Conservation (phyloP, 441 rosid genomes). For the Aquilaria agallochum region DNA sequence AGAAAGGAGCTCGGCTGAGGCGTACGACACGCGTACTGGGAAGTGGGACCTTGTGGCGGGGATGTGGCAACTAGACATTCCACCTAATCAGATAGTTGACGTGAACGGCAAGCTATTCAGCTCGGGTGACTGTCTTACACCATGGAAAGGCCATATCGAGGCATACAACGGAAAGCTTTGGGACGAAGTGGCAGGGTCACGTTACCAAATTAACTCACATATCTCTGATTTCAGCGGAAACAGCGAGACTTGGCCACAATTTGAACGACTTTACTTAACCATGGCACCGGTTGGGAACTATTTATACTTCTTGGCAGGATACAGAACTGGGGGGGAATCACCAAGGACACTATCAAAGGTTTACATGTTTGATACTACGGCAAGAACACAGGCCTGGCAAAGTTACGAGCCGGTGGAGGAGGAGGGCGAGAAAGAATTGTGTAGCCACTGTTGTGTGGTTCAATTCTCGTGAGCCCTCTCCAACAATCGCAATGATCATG, state of each 20-base stretch:
- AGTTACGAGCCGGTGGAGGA: slow-evolving; percentile 34
- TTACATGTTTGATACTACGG: slow-evolving; percentile 34
- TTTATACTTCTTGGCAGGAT: slow-evolving; percentile 43
- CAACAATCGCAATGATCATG: not conserved
- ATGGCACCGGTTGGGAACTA: slow-evolving; percentile 48
- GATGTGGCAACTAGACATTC: slow-evolving; percentile 62
- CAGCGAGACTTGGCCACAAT: slow-evolving; percentile 18
- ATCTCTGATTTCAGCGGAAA: slow-evolving; percentile 9
- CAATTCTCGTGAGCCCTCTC: slow-evolving; percentile 12
- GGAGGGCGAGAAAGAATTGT: slow-evolving; percentile 43
- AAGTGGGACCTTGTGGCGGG: slow-evolving; percentile 40
- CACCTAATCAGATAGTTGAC: slow-evolving; percentile 51
- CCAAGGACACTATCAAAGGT: slow-evolving; percentile 23
- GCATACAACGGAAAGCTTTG: slow-evolving; percentile 38
- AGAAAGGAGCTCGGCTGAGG: slow-evolving; percentile 52
- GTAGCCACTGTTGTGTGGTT: slow-evolving; percentile 54
- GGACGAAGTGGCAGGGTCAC: slow-evolving; percentile 46
- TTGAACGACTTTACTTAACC: slow-evolving; percentile 32
- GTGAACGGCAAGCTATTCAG: slow-evolving; percentile 36
- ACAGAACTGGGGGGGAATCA: slow-evolving; percentile 24
- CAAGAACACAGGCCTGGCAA: slow-evolving; percentile 32
- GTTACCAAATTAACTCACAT: slow-evolving; percentile 16
- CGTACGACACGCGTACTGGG: slow-evolving; percentile 23
- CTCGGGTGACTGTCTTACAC: slow-evolving; percentile 50
- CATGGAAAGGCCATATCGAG: slow-evolving; percentile 65